Evolutionary conservation across 1,139 yeast genomes (phyloP).

Genomic region (Zygosaccharomyces sapae): DNA sequence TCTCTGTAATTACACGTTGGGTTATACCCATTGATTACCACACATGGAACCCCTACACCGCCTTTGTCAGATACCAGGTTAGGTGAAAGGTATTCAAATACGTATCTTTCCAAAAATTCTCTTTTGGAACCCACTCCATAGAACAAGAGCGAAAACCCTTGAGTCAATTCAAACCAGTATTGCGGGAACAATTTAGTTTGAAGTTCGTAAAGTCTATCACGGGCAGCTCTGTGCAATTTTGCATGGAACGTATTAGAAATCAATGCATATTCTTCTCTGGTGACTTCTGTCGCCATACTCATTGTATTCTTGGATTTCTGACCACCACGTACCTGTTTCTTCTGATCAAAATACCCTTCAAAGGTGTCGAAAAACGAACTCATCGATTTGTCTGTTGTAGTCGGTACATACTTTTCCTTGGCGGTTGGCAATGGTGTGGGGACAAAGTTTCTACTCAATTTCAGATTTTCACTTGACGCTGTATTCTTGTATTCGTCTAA

Average conservation of each 20-base stretch:
- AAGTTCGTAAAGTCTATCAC: conserved; percentile 36
- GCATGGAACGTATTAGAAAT: conserved; percentile 46
- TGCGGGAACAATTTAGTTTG: conserved; percentile 66
- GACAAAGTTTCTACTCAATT: conserved; percentile 33
- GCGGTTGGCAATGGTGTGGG: conserved; percentile 40
- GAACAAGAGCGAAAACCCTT: conserved; percentile 71
- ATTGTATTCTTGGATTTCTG: conserved; percentile 61
- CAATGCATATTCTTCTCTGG: conserved; percentile 56
- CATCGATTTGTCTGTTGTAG: conserved; percentile 43
- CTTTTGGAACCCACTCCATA: conserved; percentile 90
- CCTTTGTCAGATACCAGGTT: conserved; percentile 20
- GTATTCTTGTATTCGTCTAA: conserved; percentile 23
- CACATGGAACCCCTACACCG: conserved; percentile 40
- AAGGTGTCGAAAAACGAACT: conserved; percentile 77
- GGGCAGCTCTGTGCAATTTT: conserved; percentile 43
- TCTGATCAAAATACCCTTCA: conserved; percentile 90
- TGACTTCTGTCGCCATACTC: conserved; percentile 63
- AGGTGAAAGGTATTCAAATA: conserved; percentile 46
- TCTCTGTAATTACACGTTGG: conserved; percentile 64
- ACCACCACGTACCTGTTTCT: conserved; percentile 45
- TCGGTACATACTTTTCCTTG: conserved; percentile 36
- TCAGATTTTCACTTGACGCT: conserved; percentile 28
- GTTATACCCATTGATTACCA: conserved; percentile 83
- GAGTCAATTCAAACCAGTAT: conserved; percentile 75
- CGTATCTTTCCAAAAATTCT: conserved; percentile 55